Evolutionary conservation across 164 flowering plant genomes (phyloP), one percentile per base, ranked within the genome.

Genomic region (Euptelea pleiosperma): DNA sequence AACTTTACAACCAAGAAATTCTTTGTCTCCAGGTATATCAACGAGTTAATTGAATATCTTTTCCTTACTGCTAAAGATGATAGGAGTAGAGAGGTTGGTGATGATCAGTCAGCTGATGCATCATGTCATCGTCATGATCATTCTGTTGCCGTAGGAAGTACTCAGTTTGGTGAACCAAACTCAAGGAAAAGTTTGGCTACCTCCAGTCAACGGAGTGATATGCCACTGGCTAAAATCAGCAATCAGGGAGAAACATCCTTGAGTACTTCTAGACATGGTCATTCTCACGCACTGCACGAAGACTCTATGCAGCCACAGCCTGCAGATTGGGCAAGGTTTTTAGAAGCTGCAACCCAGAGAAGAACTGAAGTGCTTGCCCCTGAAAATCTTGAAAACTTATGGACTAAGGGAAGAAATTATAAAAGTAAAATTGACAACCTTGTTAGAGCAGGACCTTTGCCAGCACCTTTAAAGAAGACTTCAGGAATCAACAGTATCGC

Each of bases 341-440:
- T 89, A 46, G 94, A 91, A 57, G 96, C 89, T 36, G 98, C 87
- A 41, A 82, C 84, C 50, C 91, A 89, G 77, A 87, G 96, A 76
- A 84, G 99, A 77, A 80, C 91, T 50, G 96, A 91, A 75, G 90
- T 91, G 71, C 96, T 94, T 68, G 74, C 81, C 68, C 99, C 99
- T 73, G 99, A 94, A 74, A 91, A 94, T 83, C 96, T 94, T 64
- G 99, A 94, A 48, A 91, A 91, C 73, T 75, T 91, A 84, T 94
- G 99, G 99, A 60, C 96, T 28, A 91, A 64, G 66, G 99, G 99
- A 69, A 81, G 98, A 68, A 77, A 91, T 57, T 91, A 94, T 42
- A 85, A 77, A 63, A 68, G 59, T 52, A 91, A 82, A 74, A 73
- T 62, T 57, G 71, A 67, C 33, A 84, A 84, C 44, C 67, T 16